These are phyloP conservation scores for Wallacemonas sp. DNA, from an alignment of 208 protist species.

Conservation along the genomic window DNA sequence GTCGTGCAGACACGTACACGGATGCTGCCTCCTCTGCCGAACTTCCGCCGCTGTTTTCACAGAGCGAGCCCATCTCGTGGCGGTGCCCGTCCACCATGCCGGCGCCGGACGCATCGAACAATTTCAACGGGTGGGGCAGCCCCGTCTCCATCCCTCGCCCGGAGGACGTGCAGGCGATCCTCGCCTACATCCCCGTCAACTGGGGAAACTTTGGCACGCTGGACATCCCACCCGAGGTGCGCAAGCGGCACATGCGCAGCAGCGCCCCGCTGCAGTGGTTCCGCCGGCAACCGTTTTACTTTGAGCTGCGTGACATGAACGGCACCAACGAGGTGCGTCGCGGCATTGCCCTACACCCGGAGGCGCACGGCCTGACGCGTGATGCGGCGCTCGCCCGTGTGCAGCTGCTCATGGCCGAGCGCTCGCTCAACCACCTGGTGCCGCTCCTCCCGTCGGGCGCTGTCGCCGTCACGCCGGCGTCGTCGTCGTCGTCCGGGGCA, in stretches of 20 bases:
- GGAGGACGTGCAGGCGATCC: slow-evolving; percentile 78
- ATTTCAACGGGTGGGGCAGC: slow-evolving; percentile 76
- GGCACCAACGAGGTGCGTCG: slow-evolving; percentile 77
- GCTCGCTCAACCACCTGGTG: slow-evolving; percentile 57
- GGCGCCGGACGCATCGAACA: slow-evolving; percentile 44
- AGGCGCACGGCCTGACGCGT: slow-evolving; percentile 67
- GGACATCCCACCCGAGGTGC: slow-evolving; percentile 55
- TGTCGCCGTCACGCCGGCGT: slow-evolving; percentile 18
- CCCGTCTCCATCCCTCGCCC: slow-evolving; percentile 49
- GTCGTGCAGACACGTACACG: neutral
- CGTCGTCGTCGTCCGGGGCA: neutral
- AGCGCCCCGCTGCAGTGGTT: slow-evolving; percentile 67
- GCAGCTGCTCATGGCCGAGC: slow-evolving; percentile 51
- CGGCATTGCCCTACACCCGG: slow-evolving; percentile 76
- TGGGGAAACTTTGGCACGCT: slow-evolving; percentile 76
- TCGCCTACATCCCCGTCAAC: slow-evolving; percentile 85
- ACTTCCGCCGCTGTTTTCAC: neutral
- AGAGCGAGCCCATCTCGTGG: neutral
- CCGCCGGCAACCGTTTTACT: slow-evolving; percentile 84
- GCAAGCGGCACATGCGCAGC: slow-evolving; percentile 66
- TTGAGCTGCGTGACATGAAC: slow-evolving; percentile 76
- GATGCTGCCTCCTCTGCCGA: neutral
- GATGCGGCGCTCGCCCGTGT: slow-evolving; percentile 63
- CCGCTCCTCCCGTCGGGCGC: slow-evolving; percentile 38
- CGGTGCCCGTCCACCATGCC: slow-evolving; percentile 5